Evolutionary conservation across 23 red algal genomes (phyloP).

Genomic region (Gracilaria vermiculophylla): DNA sequence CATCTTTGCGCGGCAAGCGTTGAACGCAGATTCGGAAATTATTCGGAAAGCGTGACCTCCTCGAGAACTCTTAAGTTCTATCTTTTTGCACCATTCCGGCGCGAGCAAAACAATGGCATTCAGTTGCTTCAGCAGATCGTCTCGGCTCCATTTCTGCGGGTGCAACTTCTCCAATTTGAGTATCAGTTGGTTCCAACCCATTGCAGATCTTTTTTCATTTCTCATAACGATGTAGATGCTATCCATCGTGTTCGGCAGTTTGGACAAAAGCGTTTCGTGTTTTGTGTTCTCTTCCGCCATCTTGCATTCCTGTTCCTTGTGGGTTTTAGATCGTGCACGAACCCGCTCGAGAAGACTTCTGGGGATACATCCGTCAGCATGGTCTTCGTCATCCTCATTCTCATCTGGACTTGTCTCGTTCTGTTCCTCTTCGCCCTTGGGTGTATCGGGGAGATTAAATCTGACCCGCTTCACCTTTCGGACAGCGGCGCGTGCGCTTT

Average conservation of each 20-base stretch:
- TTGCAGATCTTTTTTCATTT: slow-evolving; percentile 35
- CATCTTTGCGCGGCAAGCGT: not conserved
- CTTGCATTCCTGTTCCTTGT: not conserved
- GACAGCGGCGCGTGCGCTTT: not conserved
- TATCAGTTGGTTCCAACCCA: slow-evolving; percentile 59
- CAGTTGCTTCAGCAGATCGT: slow-evolving; percentile 42
- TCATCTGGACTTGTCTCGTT: slow-evolving; percentile 7
- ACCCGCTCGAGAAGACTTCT: slow-evolving; percentile 35
- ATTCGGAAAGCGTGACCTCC: slow-evolving; percentile 52
- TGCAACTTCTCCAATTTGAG: slow-evolving; percentile 47
- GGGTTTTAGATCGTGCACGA: slow-evolving; percentile 26
- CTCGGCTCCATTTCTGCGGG: slow-evolving; percentile 37
- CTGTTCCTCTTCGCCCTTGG: not conserved
- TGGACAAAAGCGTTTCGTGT: slow-evolving; percentile 33
- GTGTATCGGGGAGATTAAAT: not conserved
- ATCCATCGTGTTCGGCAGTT: slow-evolving; percentile 57
- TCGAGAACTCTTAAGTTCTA: slow-evolving; percentile 51
- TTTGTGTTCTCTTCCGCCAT: slow-evolving; percentile 8
- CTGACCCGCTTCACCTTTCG: not conserved
- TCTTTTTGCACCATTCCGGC: slow-evolving; percentile 61
- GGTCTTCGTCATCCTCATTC: not conserved
- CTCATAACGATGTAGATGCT: slow-evolving; percentile 45
- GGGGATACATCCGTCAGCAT: slow-evolving; percentile 33
- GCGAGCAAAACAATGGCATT: slow-evolving; percentile 38
- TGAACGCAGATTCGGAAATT: slow-evolving; percentile 42